phyloP scores from a whole-genome alignment of 2,329 filamentous ascomycete species.

The Ceratocystis papillata region DNA sequence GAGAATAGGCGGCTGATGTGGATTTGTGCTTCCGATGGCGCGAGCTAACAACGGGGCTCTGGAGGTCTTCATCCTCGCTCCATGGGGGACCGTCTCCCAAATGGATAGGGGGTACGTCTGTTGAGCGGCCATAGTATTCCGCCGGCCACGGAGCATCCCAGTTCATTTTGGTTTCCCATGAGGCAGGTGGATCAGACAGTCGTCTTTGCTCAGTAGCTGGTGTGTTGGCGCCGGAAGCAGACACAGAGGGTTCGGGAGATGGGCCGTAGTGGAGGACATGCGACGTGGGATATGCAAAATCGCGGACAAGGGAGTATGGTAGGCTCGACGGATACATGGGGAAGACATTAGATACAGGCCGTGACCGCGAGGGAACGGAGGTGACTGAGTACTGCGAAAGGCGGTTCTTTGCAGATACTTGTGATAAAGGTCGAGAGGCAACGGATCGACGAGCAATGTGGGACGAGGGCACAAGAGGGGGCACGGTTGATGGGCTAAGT shows the following conservation, averaged over 20 bases:
- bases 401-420: conserved; percentile 61
- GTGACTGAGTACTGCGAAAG: conserved; percentile 72
- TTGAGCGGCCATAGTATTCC: conserved; percentile 47
- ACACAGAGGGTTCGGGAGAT: conserved; percentile 58
- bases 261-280: conserved; percentile 92
- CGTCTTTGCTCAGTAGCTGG: conserved; percentile 69
- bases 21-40: conserved; percentile 80
- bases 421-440: conserved; percentile 57
- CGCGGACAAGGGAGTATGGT: conserved; percentile 78
- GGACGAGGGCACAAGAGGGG: conserved; percentile 46
- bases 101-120: conserved; percentile 69
- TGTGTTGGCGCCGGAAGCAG: conserved; percentile 71
- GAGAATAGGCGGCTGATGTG: conserved; percentile 40
- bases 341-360: conserved; percentile 71
- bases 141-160: conserved; percentile 46
- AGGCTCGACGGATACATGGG: conserved; percentile 77
- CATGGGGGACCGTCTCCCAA: conserved; percentile 85
- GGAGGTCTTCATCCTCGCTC: conserved; percentile 89
- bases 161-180: conserved; percentile 59
- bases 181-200: conserved; percentile 68
- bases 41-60: conserved; percentile 78
- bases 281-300: conserved; percentile 78
- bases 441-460: conserved; percentile 48
- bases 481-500: conserved; percentile 44
- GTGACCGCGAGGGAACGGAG: conserved; percentile 59